Conservation (phyloP, 2,329 filamentous ascomycete genomes). For the Colletotrichum falcatum region DNA sequence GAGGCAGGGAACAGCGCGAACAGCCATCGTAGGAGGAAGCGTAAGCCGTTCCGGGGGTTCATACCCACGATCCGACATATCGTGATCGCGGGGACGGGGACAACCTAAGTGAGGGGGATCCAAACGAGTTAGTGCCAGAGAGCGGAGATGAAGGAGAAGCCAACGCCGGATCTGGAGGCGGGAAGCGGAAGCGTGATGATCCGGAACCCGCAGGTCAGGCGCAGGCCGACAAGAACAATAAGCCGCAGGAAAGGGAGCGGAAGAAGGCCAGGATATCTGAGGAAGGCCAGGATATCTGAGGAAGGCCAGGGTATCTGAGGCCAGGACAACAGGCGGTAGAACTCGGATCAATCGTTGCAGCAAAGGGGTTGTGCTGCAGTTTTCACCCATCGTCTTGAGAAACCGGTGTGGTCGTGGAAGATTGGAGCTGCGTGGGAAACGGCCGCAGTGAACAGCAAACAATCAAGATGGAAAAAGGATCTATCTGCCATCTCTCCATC, state of each 20-base stretch:
- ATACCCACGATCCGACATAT: constrained; percentile 28
- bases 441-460: not conserved
- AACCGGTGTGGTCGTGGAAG: not conserved
- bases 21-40: not conserved
- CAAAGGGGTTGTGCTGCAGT: too few relatives aligned
- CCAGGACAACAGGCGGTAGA: constrained; percentile 39
- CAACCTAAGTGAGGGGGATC: constrained; percentile 22
- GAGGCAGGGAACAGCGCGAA: not conserved
- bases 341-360: not conserved
- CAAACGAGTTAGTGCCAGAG: constrained; percentile 21
- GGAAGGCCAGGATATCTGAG: constrained; percentile 49
- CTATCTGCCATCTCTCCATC: too few relatives aligned
- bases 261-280: constrained; percentile 49
- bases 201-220: not conserved
- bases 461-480: too few relatives aligned
- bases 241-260: constrained; percentile 10
- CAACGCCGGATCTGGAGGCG: not conserved
- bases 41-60: constrained; percentile 5
- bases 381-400: not conserved
- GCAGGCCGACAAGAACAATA: constrained; percentile 6
- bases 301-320: constrained; percentile 50
- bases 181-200: constrained; percentile 21
- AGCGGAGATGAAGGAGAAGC: constrained; percentile 2
- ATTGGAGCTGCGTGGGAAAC: not conserved
- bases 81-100: constrained; percentile 28